phyloP scores from a whole-genome alignment of 2,329 filamentous ascomycete species.

The Exophiala xenobiotica region DNA sequence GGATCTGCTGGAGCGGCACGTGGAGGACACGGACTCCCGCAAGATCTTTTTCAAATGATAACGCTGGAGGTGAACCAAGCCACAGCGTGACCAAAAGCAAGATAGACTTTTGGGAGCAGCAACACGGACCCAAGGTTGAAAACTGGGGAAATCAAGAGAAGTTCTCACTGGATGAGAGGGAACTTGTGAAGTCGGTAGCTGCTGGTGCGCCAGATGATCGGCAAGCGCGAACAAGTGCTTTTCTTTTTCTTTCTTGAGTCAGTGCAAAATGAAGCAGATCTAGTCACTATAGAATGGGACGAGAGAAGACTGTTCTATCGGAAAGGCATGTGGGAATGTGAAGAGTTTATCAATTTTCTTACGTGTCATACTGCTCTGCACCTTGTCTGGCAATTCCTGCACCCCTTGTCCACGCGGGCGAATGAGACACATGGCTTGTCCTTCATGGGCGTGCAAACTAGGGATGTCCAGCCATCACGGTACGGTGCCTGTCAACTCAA shows the following conservation, averaged over 20 bases:
- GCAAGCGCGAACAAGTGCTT: not conserved
- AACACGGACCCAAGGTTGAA: too few species aligned
- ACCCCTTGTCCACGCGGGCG: not conserved
- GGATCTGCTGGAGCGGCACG: not conserved
- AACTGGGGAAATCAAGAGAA: not conserved
- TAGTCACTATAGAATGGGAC: not conserved
- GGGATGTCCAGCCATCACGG: not conserved
- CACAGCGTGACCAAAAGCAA: not conserved
- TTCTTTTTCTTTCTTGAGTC: not conserved
- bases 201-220: too few species aligned
- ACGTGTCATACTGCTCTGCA: conserved; percentile 17
- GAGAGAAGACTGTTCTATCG: not conserved
- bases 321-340: conserved; percentile 6
- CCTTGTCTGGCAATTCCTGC: not conserved
- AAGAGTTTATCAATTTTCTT: conserved; percentile 15
- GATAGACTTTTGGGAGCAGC: not conserved
- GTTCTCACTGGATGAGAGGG: too few species aligned
- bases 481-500: not conserved
- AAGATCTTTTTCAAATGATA: too few species aligned
- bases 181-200: too few species aligned
- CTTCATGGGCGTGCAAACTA: not conserved
- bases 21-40: not conserved
- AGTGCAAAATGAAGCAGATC: not conserved
- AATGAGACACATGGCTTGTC: not conserved
- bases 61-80: not conserved